Evolutionary conservation across 257 asterid species (phyloP), one percentile per base, ranked within the genome.

Genomic region (Misopates orontium): DNA sequence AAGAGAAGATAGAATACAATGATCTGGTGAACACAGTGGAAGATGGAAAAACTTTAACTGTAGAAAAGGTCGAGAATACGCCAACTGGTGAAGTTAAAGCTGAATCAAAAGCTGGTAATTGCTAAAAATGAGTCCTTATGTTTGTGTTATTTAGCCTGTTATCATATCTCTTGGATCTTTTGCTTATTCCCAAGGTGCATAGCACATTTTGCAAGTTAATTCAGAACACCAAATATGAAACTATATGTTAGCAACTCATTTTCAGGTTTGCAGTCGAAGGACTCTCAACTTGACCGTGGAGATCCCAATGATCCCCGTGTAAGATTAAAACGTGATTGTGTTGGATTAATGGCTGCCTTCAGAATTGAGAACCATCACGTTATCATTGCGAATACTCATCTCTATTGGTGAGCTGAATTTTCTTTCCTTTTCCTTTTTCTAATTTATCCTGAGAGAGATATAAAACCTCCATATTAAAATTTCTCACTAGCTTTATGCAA

Each of bases 271-370:
- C 65, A 60, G 75, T 40, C 10, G 75, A 77, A 77, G 75, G 75
- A 68, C 69, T 66, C 44, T 59, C 70, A 13, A 74, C 54, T 20
- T 47, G 91, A 79, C 61, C 80, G 20, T 55, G 95, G 95, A 70
- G 95, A 87, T 77, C 84, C 87, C 56, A 80, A 83, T 56, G 96
- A 90, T 72, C 96, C 95, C 70, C 80, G 85, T 56, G 83, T 83
- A 24, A 84, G 97, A 80, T 78, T 93, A 60, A 93, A 90, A 79
- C 99, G 99, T 64, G 96, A 93, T 64, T 93, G 97, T 70, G 96
- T 90, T 56, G 97, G 99, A 71, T 77, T 71, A 49, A 83, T 93
- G 95, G 90, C 95, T 48, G 94, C 84, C 67, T 93, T 90, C 67
- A 86, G 85, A 79, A 86, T 90, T 40, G 83, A 90, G 66, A 74